A percentile compares a stretch with the other conserved stretches of the same genome.
Evolutionary conservation across 352 stramenopile species (phyloP).

Genomic region (Thraustotheca clavata): DNA sequence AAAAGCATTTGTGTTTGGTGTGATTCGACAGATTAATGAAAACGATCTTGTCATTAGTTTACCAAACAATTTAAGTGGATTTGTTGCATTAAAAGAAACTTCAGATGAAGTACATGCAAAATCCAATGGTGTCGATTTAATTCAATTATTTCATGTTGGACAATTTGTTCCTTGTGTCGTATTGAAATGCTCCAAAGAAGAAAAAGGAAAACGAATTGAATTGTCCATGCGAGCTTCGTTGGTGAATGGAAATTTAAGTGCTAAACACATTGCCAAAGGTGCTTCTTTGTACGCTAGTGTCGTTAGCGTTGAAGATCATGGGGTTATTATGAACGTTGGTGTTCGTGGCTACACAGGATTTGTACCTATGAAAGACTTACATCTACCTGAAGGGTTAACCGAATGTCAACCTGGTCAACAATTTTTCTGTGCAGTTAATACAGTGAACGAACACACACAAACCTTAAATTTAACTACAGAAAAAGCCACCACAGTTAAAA

Average conservation of each 20-base stretch:
- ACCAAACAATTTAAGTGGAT: slow-evolving; percentile 91
- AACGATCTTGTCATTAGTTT: slow-evolving; percentile 82
- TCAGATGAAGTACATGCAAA: slow-evolving; percentile 76
- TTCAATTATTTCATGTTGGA: slow-evolving; percentile 53
- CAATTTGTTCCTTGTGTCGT: slow-evolving; percentile 85
- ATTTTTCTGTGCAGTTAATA: slow-evolving; percentile 52
- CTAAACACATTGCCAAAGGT: slow-evolving; percentile 53
- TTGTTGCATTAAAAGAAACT: slow-evolving; percentile 68
- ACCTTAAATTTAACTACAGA: slow-evolving; percentile 61
- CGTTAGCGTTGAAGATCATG: slow-evolving; percentile 89
- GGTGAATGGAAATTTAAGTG: slow-evolving; percentile 73
- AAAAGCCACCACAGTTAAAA: slow-evolving; percentile 57
- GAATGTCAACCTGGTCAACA: slow-evolving; percentile 47
- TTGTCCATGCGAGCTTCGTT: slow-evolving; percentile 80
- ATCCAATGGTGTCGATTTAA: slow-evolving; percentile 29
- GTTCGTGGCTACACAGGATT: slow-evolving; percentile 70
- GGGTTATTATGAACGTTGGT: slow-evolving; percentile 88
- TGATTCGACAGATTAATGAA: slow-evolving; percentile 84
- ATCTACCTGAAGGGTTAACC: slow-evolving; percentile 46
- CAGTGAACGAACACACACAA: slow-evolving; percentile 70
- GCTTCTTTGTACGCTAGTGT: slow-evolving; percentile 82
- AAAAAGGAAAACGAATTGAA: slow-evolving; percentile 81
- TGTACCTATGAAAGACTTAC: slow-evolving; percentile 65
- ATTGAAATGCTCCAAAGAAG: slow-evolving; percentile 56
- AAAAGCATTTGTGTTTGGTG: slow-evolving; percentile 55